Base-by-base conservation (phyloP, 225 moss, liverwort and hornwort species). In the Lunularia cruciata region DNA sequence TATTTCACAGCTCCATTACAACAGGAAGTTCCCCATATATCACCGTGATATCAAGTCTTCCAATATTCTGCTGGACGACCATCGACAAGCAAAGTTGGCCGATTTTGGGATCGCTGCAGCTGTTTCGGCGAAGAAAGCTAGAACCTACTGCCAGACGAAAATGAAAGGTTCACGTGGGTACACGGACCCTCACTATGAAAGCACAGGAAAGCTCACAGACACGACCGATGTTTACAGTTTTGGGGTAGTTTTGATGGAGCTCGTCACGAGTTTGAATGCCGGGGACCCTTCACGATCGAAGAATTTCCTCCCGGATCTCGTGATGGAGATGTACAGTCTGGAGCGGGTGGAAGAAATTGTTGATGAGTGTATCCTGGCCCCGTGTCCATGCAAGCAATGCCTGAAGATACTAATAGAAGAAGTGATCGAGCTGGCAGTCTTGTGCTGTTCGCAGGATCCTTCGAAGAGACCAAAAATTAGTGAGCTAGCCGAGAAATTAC, bases 161-260 rank as follows among this genome's bases (percentile, higher is more conserved):
- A 63, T 70, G 70, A 81, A 65, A 53, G 81, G 81, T 11, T 81
- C 81, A 30, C 74, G 66, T 7, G 81, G 81, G 16, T 81, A 77
- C 27, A 40, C 71, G 15, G 77, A 77, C 39, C 81, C 81, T 14
- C 60, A 74, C 40, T 77, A 77, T 42, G 77, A 77, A 40, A 74
- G 35, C 39, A 74, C 81, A 6, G 81, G 74, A 27, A 60, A 71
- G 65, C 77, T 77, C 0, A 73, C 81, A 1, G 74, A 77, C 39
- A 74, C 70, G 3, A 54, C 81, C 22, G 81, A 81, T 38, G 81
- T 81, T 28, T 81, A 81, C 66, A 77, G 77, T 54, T 77, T 81
- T 28, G 81, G 81, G 3, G 54, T 81, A 0, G 81, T 81, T 26
- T 56, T 81, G 37, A 77, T 81, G 81, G 77, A 81, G 71, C 81